Evolutionary conservation across 805 yeast species (phyloP).

Genomic region (Metschnikowia anglica): DNA sequence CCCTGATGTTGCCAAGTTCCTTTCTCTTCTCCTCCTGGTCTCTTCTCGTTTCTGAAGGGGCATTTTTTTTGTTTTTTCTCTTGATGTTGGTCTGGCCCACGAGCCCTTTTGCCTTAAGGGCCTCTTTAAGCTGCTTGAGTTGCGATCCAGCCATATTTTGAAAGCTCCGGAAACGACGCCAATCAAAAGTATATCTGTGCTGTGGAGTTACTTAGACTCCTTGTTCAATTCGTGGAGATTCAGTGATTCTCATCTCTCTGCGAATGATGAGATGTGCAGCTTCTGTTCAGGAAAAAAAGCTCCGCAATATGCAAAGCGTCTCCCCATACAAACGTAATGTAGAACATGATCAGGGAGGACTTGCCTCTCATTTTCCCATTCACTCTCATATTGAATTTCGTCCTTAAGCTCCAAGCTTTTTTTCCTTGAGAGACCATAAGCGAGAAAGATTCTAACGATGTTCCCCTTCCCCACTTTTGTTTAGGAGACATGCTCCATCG

Average conservation of each 20-base stretch:
- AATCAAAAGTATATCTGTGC: no score
- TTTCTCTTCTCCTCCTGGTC: constrained; percentile 58
- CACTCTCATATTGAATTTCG: no score
- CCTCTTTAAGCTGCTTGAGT: constrained; percentile 75
- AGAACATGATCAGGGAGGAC: no score
- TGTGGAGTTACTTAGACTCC: no score
- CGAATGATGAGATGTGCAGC: constrained; percentile 11
- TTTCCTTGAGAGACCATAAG: not conserved
- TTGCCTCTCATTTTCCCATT: no score
- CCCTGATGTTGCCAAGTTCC: constrained; percentile 59
- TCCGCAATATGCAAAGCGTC: not conserved
- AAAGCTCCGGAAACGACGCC: no score
- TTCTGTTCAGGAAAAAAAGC: constrained; percentile 4
- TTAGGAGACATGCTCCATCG: no score
- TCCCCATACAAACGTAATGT: not conserved
- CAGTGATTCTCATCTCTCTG: constrained; percentile 5
- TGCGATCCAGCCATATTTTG: constrained; percentile 79
- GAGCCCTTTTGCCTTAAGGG: constrained; percentile 72
- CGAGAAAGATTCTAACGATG: no score
- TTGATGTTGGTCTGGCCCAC: constrained; percentile 81
- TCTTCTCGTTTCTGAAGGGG: constrained; percentile 64
- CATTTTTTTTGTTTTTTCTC: constrained; percentile 50
- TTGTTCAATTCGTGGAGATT: not conserved
- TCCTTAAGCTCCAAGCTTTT: no score
- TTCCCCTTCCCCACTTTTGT: no score